Base-by-base conservation (phyloP, 164 flowering plant species). In the Liquidambar formosana region DNA sequence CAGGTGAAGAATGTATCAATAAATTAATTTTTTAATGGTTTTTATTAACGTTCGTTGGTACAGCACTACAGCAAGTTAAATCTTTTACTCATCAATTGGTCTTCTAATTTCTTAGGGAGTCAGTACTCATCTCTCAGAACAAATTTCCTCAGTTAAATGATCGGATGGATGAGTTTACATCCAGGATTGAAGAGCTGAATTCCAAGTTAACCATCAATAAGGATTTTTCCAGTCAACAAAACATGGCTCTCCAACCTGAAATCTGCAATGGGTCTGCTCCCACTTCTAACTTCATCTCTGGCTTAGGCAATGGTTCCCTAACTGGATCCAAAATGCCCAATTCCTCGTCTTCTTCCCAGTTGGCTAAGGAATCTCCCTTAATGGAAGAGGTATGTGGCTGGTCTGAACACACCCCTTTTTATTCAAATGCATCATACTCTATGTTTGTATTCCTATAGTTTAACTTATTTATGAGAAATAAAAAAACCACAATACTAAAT, bases 101-200 rank as follows among this genome's bases (percentile, higher is more conserved):
- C n/a, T 60, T 22, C 57, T 53, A 16, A 57, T 68, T 58, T 60
- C 63, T 21, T 71, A 89, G 97, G 97, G 97, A 45, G 83, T 79
- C 49, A 70, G 86, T 22, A 79, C 84, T 64, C 98, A 87, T 47
- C 94, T 93, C 52, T 91, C 97, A 3, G 99, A 93, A 54, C 99
- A 93, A 74, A 93, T 96, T 44, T 86, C 97, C 14, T 84, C 94
- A 0, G n/a, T 77, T 93, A 26, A 85, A 85, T 79, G 97, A 93
- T 64, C 78, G 97, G 66, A 89, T 96, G 90, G 97, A 93, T 79
- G 99, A 89, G 68, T 93, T 96, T 71, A 86, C 97, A 45, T 78
- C 76, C 49, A 85, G 78, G 14, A 79, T 96, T 54, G 99, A 91
- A 76, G 97, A 91, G 81, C 79, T 96, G 52, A 96, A 84, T 75